phyloP scores from a whole-genome alignment of 192 early-diverging fungal species.

The Coemansia sp. region DNA sequence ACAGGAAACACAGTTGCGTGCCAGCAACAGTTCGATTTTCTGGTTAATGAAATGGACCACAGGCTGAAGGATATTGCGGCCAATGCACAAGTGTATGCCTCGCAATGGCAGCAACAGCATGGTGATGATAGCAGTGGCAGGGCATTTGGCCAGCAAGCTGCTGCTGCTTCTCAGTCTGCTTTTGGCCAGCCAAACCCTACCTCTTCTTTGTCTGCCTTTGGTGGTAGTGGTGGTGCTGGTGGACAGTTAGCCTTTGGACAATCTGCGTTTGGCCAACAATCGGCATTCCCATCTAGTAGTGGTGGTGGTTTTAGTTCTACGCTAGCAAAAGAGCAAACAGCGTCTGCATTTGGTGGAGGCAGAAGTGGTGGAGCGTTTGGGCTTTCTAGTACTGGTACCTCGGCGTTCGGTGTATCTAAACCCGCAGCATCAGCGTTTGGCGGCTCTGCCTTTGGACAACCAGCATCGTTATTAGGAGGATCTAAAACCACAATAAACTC shows the following conservation, averaged over 20 bases:
- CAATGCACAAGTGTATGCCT: constrained; percentile 15
- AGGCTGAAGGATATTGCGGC: constrained; percentile 16
- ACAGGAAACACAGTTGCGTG: constrained; percentile 12
- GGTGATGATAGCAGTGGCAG: neutral
- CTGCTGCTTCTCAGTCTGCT: neutral
- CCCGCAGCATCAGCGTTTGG: constrained; percentile 10
- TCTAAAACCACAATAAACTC: neutral
- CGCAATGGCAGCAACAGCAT: constrained; percentile 30
- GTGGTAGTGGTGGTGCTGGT: constrained; percentile 4
- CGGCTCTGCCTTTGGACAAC: constrained; percentile 14
- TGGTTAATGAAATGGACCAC: constrained; percentile 14
- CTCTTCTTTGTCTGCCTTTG: constrained; percentile 7
- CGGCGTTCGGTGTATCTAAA: constrained; percentile 13
- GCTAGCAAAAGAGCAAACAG: neutral
- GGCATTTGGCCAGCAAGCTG: too few species aligned
- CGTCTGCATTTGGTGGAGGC: neutral
- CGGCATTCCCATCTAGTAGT: too few species aligned
- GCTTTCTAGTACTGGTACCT: neutral
- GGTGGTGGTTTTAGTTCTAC: too few species aligned
- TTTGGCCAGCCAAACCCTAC: constrained; percentile 4
- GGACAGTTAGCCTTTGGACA: neutral
- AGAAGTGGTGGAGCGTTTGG: too few species aligned
- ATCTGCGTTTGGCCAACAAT: constrained; percentile 15
- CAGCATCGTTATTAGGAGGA: neutral
- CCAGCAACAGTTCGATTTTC: constrained; percentile 34